A percentile compares a stretch with the other conserved stretches of the same genome.
Conservation (phyloP, 208 protist species). For the Angomonas desouzai region DNA sequence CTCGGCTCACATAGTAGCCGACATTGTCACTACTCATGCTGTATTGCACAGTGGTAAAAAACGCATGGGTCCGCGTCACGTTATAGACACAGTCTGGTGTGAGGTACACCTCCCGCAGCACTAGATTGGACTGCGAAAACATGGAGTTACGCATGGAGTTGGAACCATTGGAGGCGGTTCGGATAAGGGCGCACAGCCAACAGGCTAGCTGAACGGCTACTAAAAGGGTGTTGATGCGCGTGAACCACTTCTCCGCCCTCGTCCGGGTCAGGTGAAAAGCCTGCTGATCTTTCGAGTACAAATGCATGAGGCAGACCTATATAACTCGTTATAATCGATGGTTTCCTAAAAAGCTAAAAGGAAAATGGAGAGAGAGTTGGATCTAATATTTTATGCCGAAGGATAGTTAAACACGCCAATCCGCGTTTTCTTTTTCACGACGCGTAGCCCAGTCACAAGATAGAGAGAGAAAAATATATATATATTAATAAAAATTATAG, state of each 20-base stretch:
- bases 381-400: constrained; percentile 15
- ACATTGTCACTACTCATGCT: constrained; percentile 46
- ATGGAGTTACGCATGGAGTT: constrained; percentile 66
- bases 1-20: constrained; percentile 64
- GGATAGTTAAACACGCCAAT: constrained; percentile 6
- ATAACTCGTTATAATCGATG: too few relatives aligned
- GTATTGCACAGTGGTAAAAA: constrained; percentile 60
- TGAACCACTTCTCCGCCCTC: constrained; percentile 56
- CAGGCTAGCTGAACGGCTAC: constrained; percentile 62
- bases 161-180: constrained; percentile 25
- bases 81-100: constrained; percentile 26
- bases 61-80: constrained; percentile 29
- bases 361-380: background rate
- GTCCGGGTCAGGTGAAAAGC: constrained; percentile 68
- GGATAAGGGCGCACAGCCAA: constrained; percentile 56
- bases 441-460: too few relatives aligned
- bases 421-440: too few relatives aligned
- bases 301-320: constrained; percentile 48
- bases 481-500: background rate
- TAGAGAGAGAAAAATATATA: constrained; percentile 10
- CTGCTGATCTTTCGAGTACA: constrained; percentile 83
- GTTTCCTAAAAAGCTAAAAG: constrained; percentile 2
- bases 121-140: constrained; percentile 36
- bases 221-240: constrained; percentile 48
- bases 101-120: constrained; percentile 31